A percentile compares a stretch with the other conserved stretches of the same genome.
These are phyloP conservation scores for Plasmodium gonderi DNA, from an alignment of 169 alveolate genomes.

Conservation along the genomic window DNA sequence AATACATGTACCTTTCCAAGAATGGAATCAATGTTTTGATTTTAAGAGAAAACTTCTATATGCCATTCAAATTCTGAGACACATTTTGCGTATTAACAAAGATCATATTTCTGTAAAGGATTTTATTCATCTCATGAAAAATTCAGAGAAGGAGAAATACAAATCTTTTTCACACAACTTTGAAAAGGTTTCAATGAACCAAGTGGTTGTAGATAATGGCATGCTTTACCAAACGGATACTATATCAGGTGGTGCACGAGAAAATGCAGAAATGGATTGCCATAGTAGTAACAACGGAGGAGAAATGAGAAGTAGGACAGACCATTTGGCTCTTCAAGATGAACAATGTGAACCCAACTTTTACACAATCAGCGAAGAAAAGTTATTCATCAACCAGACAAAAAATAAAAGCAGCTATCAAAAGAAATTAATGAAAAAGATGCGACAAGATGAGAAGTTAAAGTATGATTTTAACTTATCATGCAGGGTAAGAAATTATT, in stretches of 20 bases:
- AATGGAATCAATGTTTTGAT: constrained; percentile 71
- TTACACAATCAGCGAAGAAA: constrained; percentile 51
- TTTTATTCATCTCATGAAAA: not conserved
- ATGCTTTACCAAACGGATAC: no score
- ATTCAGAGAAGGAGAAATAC: no score
- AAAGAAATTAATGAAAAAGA: constrained; percentile 24
- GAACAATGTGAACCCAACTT: no score
- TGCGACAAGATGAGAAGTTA: not conserved
- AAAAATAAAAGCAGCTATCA: constrained; percentile 28
- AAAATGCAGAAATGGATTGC: no score
- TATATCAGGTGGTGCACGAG: no score
- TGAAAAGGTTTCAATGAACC: no score
- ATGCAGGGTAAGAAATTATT: no score
- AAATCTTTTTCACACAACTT: no score
- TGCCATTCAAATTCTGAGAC: constrained; percentile 1
- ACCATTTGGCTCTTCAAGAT: not conserved
- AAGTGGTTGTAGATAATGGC: no score
- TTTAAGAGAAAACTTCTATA: constrained; percentile 47
- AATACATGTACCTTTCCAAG: constrained; percentile 72
- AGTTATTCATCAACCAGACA: constrained; percentile 34
- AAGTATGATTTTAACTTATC: constrained; percentile 15
- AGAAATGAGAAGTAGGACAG: not conserved
- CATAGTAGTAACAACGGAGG: not conserved
- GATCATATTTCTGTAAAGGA: constrained; percentile 4
- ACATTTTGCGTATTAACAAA: not conserved